Evolutionary conservation across 2,329 filamentous ascomycete genomes (phyloP), one percentile per base, ranked within the genome.

Genomic region (Colletotrichum gloeosporioides): DNA sequence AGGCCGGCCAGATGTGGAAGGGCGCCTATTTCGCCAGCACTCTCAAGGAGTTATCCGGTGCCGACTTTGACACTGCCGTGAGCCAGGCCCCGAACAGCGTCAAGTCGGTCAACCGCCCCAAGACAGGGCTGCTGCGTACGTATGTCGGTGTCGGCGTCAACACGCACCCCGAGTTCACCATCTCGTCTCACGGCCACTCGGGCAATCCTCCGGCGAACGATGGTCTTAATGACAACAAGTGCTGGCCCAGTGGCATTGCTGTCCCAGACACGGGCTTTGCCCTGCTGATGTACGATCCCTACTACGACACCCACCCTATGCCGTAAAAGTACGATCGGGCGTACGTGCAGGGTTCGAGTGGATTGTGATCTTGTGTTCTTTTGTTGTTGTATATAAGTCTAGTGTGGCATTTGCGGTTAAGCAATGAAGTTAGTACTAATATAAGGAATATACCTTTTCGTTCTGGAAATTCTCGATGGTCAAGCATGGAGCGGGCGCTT

Each of bases 21-120:
- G 71, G 68, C 36, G 91, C 36, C 10, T 77, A 74, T 49, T 78
- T 77, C 65, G 80, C 39, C n/a, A 49, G 63, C 32, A 39, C 63
- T 1, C 34, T 66, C n/a, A 66, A 66, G 18, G 63, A 39, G 32
- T 12, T 66, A 3, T 36, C 63, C 1, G 63, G 44, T 49, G 22
- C 34, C 22, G 31, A 66, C 29, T 66, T 66, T 18, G 39, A 49
- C 34, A 49, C 22, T 29, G 39, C 32, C 1, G 63, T 66, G 34
- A 49, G 39, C 39, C 22, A 22, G 8, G 63, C 63, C 15, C 63
- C 63, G n/a, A 13, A 13, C 9, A 39, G 63, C 8, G 63, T 22
- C 34, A 36, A 66, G 25, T 62, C 57, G 12, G 25, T 62, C 57
- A 62, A 29, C 7, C 57, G 57, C 4, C 57, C 57, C 25, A 62